phyloP scores from a whole-genome alignment of 2,329 filamentous ascomycete species.

The Diaporthe longicolla region DNA sequence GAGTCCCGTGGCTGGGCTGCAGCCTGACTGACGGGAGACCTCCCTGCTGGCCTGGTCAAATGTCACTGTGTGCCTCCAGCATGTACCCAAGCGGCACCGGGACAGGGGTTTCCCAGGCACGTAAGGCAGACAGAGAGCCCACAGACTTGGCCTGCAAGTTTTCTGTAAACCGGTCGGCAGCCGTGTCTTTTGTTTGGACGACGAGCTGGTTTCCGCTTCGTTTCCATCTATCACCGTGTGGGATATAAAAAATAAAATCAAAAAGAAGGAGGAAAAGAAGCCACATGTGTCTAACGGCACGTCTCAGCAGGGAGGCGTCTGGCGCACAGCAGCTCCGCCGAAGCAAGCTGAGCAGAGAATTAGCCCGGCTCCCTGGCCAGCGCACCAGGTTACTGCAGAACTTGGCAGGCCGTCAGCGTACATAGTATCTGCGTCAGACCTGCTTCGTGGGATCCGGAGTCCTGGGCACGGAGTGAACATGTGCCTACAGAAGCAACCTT shows the following conservation, averaged over 20 bases:
- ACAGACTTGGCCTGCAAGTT: slow-evolving; percentile 24
- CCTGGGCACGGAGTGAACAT: slow-evolving; percentile 24
- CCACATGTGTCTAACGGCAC: background rate
- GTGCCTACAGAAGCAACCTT: slow-evolving; percentile 20
- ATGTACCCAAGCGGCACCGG: slow-evolving; percentile 5
- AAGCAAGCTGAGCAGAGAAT: slow-evolving; percentile 8
- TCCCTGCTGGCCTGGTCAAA: slow-evolving; percentile 27
- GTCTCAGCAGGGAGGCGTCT: slow-evolving; percentile 1
- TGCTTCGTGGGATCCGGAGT: slow-evolving; percentile 29
- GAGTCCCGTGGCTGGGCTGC: slow-evolving; percentile 26
- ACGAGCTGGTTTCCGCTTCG: background rate
- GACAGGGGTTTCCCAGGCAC: slow-evolving; percentile 39
- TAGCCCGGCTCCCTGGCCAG: background rate
- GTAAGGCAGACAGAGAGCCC: slow-evolving; percentile 41
- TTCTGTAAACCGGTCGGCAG: background rate
- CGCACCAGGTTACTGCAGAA: slow-evolving; percentile 20
- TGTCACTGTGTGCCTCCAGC: slow-evolving; percentile 20
- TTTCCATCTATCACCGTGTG: slow-evolving; percentile 1
- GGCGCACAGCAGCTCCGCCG: background rate
- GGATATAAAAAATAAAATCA: too few species aligned
- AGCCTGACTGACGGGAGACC: slow-evolving; percentile 35
- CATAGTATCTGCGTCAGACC: slow-evolving; percentile 12
- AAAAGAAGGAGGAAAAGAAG: background rate
- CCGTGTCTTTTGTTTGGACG: slow-evolving; percentile 2
- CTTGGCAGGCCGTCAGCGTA: slow-evolving; percentile 33